These are phyloP conservation scores for Knoxia roxburghii DNA, from an alignment of 257 asterid genomes.

Conservation along the genomic window DNA sequence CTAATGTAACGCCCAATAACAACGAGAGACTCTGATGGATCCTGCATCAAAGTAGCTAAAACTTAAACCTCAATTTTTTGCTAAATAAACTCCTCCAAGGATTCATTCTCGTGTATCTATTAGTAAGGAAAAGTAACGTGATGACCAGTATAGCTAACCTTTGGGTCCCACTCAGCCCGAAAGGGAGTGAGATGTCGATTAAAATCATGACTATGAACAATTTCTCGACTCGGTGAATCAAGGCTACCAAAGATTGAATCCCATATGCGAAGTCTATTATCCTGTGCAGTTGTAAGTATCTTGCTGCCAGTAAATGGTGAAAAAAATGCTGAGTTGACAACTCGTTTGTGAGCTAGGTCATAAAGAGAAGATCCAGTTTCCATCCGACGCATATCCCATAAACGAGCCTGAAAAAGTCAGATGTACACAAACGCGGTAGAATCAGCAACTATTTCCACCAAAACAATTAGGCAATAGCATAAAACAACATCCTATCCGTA, in stretches of 20 bases:
- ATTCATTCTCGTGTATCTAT: neutral
- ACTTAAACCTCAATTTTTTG: neutral
- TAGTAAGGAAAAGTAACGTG: conserved; percentile 3
- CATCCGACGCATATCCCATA: conserved; percentile 85
- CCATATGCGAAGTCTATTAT: conserved; percentile 89
- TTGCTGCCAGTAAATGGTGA: conserved; percentile 90
- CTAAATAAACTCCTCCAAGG: neutral
- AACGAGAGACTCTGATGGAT: conserved; percentile 76
- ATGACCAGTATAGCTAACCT: conserved; percentile 38
- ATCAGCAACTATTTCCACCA: neutral
- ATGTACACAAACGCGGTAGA: neutral
- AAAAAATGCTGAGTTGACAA: conserved; percentile 92
- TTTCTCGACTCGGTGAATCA: conserved; percentile 88
- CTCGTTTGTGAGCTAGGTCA: conserved; percentile 76
- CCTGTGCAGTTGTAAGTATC: conserved; percentile 91
- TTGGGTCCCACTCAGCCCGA: conserved; percentile 96
- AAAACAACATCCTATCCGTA: neutral
- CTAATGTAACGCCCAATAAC: conserved; percentile 95
- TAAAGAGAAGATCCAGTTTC: conserved; percentile 73
- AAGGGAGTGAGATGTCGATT: conserved; percentile 89
- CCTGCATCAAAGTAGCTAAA: conserved; percentile 46
- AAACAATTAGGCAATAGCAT: neutral
- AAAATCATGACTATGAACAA: conserved; percentile 94
- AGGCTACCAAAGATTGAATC: conserved; percentile 85
- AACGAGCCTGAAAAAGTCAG: conserved; percentile 62